phyloP scores from a whole-genome alignment of 1,284 basidiomycete species.

The Irpex sp. region DNA sequence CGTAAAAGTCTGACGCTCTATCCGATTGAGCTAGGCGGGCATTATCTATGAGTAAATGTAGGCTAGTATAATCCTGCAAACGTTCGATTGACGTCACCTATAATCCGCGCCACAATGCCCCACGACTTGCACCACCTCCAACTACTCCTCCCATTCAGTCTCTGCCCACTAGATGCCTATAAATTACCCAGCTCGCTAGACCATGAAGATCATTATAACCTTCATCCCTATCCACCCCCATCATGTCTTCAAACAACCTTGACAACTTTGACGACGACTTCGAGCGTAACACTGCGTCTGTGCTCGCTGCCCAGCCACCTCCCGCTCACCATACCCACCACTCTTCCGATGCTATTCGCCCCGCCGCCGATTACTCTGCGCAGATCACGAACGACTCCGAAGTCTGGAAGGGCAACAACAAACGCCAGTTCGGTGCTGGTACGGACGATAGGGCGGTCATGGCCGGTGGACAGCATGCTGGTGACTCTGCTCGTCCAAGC shows the following conservation, averaged over 20 bases:
- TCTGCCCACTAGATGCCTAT: neutral
- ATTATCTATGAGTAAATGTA: neutral
- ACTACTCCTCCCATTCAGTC: neutral
- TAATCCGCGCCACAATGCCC: neutral
- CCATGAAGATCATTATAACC: neutral
- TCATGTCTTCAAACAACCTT: conserved; percentile 7
- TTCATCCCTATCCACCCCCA: neutral
- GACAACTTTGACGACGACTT: conserved; percentile 8
- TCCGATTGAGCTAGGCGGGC: conserved; percentile 78
- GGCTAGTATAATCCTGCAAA: neutral
- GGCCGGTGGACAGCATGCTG: conserved; percentile 23
- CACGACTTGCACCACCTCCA: neutral
- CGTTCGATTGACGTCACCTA: neutral
- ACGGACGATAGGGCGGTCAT: conserved; percentile 21
- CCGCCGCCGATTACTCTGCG: conserved; percentile 16
- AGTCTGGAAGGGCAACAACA: conserved; percentile 20
- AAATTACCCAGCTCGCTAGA: neutral
- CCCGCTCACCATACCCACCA: conserved; percentile 25
- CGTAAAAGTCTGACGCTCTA: conserved; percentile 74
- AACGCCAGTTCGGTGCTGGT: conserved; percentile 22
- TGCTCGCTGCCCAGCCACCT: conserved; percentile 14
- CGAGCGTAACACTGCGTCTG: conserved; percentile 1
- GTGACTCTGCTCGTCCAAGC: neutral
- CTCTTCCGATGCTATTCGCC: conserved; percentile 25
- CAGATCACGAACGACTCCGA: conserved; percentile 21